Base-by-base conservation (phyloP, 2,329 filamentous ascomycete genomes). In the Aureobasidium vineae region DNA sequence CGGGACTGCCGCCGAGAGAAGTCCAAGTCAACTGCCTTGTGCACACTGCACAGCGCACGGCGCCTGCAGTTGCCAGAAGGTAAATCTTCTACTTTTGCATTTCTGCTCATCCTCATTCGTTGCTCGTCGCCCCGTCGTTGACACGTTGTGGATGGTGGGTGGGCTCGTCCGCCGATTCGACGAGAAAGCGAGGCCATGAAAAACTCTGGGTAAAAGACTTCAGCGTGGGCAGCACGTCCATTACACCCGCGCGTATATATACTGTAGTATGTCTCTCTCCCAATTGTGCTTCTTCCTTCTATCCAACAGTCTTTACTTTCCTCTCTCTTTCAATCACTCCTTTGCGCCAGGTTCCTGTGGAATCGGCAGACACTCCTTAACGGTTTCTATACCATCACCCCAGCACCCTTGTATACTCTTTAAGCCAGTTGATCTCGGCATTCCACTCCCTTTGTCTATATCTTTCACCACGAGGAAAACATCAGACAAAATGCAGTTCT, bases 401-500 rank as follows among this genome's bases (percentile, higher is more conserved):
- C 45, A 40, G 26, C 33, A 50, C 26, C 43, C 49, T 64, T 64
- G 61, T 45, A 64, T 64, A 64, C 61, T 64, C 59, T 33, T 53
- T 54, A 19, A 54, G 61, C 61, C 61, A 54, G 49, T 64, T 45
- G 61, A 64, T 64, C 61, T 64, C 33, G 61, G 61, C 61, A 41
- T 53, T 45, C 1, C 61, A 41, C 47, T 64, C 49, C 61, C 45
- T 52, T 49, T 64, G 40, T 64, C 49, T 38, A 53, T 19, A 64
- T 54, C 61, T 52, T 50, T 52, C 2, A 41, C 60, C 47, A 31
- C 60, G 41, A 52, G 40, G 33, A 50, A 54, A 64, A 8, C n/a
- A n/a, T 36, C 47, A 64, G 49, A 54, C 61, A 64, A 54, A n/a
- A 70, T 68, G 68, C 68, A 68, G 28, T 69, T 67, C 67, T 69